Conservation (phyloP, 2,329 filamentous ascomycete species). For the Exophiala mesophila region DNA sequence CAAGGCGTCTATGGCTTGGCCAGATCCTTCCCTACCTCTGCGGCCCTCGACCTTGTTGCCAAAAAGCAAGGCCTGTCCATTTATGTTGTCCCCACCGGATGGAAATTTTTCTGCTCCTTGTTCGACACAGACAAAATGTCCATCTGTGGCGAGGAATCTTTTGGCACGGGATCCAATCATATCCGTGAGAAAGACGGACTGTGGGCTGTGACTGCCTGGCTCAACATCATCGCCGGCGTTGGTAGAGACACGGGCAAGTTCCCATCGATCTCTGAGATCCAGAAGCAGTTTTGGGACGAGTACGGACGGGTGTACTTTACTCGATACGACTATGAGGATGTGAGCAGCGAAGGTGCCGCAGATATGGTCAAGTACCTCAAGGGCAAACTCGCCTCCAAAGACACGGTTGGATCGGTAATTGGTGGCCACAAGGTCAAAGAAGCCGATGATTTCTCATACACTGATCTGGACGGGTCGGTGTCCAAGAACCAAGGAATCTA, state of each 20-base stretch:
- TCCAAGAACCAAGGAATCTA: constrained; percentile 95
- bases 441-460: constrained; percentile 96
- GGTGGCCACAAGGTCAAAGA: constrained; percentile 78
- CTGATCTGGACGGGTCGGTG: constrained; percentile 94
- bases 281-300: constrained; percentile 92
- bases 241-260: constrained; percentile 62
- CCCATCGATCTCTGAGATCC: constrained; percentile 91
- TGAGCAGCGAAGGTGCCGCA: constrained; percentile 83
- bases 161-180: constrained; percentile 96
- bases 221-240: constrained; percentile 96
- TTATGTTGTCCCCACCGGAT: constrained; percentile 97
- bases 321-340: constrained; percentile 95
- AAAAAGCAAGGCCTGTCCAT: constrained; percentile 85
- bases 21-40: constrained; percentile 95
- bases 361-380: constrained; percentile 81
- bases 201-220: constrained; percentile 95
- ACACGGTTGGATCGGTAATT: constrained; percentile 81
- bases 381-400: constrained; percentile 64
- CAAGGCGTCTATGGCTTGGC: constrained; percentile 93
- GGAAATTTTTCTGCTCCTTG: constrained; percentile 98
- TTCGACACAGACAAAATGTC: constrained; percentile 94
- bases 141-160: constrained; percentile 97
- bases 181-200: constrained; percentile 98
- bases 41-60: constrained; percentile 90
- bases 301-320: constrained; percentile 99